Percentiles rank a stretch among this genome's conserved stretches.
Conservation (phyloP, 1,284 basidiomycete genomes). For the Mycosarcoma maydis region DNA sequence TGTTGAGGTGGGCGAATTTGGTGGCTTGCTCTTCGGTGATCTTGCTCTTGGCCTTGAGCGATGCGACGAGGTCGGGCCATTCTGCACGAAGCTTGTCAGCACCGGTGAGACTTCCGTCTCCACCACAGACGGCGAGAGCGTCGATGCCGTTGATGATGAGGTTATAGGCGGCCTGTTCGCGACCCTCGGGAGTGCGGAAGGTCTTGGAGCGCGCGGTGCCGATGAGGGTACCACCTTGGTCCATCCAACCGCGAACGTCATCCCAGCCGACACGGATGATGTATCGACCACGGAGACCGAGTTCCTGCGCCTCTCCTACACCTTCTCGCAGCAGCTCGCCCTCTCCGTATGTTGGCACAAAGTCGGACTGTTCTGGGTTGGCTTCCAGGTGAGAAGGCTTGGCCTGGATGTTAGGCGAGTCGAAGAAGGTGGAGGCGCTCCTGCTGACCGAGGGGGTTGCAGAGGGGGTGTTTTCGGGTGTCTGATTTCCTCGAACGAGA, state of each 20-base stretch:
- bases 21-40: conserved; percentile 80
- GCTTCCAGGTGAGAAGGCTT: conserved; percentile 13
- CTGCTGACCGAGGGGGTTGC: conserved; percentile 43
- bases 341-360: conserved; percentile 85
- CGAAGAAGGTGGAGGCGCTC: conserved; percentile 35
- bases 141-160: conserved; percentile 95
- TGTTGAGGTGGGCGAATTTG: conserved; percentile 83
- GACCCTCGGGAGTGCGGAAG: conserved; percentile 88
- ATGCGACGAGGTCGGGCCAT: conserved; percentile 84
- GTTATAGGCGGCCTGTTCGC: conserved; percentile 85
- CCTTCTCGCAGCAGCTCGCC: conserved; percentile 89
- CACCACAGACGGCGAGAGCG: conserved; percentile 94
- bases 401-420: conserved; percentile 17
- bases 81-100: conserved; percentile 92
- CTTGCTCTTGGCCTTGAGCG: conserved; percentile 74
- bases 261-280: conserved; percentile 98
- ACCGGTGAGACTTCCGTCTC: conserved; percentile 94
- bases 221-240: conserved; percentile 87
- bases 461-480: conserved; percentile 40
- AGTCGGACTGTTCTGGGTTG: conserved; percentile 54
- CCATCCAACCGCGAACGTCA: conserved; percentile 94
- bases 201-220: conserved; percentile 89
- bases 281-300: conserved; percentile 82
- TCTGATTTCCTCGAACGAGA: conserved; percentile 74
- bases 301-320: conserved; percentile 76